Evolutionary conservation across 768 basidiomycete species (phyloP).

Genomic region (Podaxis mareebaensis): DNA sequence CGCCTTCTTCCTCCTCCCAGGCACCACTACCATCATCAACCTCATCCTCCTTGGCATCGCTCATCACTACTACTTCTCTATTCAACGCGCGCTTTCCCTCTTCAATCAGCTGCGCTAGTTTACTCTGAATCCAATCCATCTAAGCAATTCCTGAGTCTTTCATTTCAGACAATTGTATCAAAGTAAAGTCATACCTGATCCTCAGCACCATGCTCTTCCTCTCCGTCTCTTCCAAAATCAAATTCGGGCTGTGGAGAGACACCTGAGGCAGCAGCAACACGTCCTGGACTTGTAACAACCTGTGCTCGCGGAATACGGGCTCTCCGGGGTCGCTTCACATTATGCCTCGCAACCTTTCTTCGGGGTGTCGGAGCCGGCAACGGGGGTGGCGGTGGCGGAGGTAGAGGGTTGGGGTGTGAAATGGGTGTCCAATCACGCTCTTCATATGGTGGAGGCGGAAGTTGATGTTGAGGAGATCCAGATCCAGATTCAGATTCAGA

Average conservation of each 20-base stretch:
- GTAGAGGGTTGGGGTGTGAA: conserved; percentile 28
- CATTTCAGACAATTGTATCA: background rate
- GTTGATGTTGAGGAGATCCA: conserved; percentile 14
- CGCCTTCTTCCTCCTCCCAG: conserved; percentile 70
- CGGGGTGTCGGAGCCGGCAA: conserved; percentile 1
- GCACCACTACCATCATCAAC: conserved; percentile 73
- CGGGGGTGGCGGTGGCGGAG: conserved; percentile 22
- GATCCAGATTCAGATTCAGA: conserved; percentile 4
- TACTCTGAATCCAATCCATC: conserved; percentile 85
- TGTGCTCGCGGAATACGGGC: conserved; percentile 9
- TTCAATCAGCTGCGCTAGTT: conserved; percentile 67
- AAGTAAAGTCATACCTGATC: conserved; percentile 38
- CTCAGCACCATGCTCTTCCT: conserved; percentile 35
- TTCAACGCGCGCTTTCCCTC: conserved; percentile 78
- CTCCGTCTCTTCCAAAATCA: conserved; percentile 36
- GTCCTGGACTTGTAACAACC: conserved; percentile 13
- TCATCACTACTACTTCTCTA: conserved; percentile 77
- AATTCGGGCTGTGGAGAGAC: conserved; percentile 39
- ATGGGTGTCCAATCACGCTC: conserved; percentile 54
- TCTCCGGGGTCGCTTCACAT: conserved; percentile 13
- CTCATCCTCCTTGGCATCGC: conserved; percentile 72
- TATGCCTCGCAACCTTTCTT: conserved; percentile 12
- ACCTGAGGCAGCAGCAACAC: conserved; percentile 20
- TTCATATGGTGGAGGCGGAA: conserved; percentile 65
- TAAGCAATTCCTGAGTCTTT: conserved; percentile 27